phyloP scores from a whole-genome alignment of 73 alveolate species.

The Paraurostyla sp. region DNA sequence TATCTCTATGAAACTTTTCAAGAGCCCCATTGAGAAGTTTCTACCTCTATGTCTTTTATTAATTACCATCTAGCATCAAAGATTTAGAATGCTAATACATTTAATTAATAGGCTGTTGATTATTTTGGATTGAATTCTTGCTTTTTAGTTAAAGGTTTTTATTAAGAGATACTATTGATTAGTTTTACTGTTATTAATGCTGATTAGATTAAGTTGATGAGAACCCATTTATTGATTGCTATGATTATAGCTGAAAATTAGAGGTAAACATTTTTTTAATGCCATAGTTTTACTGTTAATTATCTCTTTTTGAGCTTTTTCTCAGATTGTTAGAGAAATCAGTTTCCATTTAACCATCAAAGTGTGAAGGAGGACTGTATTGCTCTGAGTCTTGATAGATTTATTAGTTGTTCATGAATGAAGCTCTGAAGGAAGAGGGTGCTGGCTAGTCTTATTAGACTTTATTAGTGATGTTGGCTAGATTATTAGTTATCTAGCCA shows the following conservation, averaged over 20 bases:
- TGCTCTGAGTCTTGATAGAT: background rate
- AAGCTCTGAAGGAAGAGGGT: too few species aligned
- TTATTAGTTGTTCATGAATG: background rate
- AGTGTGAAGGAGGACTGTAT: too few species aligned
- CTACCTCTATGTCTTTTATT: background rate
- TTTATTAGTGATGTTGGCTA: slow-evolving; percentile 9
- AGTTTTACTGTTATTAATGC: too few species aligned
- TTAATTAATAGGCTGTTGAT: background rate
- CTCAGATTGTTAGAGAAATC: too few species aligned
- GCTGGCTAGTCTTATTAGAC: background rate
- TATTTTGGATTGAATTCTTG: background rate
- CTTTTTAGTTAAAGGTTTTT: background rate
- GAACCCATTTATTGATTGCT: too few species aligned
- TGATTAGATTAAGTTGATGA: too few species aligned
- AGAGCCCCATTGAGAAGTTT: background rate
- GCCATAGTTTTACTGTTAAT: too few species aligned
- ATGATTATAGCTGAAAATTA: too few species aligned
- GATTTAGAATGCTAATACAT: background rate
- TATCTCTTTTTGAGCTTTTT: too few species aligned
- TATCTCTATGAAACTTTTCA: slow-evolving; percentile 22
- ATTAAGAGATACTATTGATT: too few species aligned
- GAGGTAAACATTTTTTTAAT: too few species aligned
- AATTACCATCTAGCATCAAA: background rate
- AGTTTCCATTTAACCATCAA: too few species aligned
- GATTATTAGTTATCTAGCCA: background rate